Percentiles rank a stretch among this genome's conserved stretches.
These are phyloP conservation scores for Apiosordaria backusii DNA, from an alignment of 495 filamentous ascomycete species.

Conservation along the genomic window DNA sequence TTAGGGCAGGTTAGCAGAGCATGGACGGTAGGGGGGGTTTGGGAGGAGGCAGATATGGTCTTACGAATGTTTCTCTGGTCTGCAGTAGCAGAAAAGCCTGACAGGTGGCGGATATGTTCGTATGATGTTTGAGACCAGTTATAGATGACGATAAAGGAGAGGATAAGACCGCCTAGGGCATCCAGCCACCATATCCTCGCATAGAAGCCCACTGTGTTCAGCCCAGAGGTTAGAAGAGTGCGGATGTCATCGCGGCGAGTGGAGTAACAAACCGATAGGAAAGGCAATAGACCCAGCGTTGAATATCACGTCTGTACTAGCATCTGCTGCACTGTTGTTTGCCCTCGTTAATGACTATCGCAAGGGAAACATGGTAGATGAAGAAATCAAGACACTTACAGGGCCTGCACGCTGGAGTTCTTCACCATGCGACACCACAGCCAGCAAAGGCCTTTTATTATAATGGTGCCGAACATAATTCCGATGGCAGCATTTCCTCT, in stretches of 20 bases:
- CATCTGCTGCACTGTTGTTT: conserved; percentile 28
- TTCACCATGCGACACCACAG: conserved; percentile 86
- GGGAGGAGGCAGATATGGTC: conserved; percentile 6
- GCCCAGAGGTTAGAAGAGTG: too few species aligned
- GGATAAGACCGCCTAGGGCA: conserved; percentile 73
- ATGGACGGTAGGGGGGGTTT: not conserved
- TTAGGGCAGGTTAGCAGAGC: conserved; percentile 12
- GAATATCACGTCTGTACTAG: conserved; percentile 67
- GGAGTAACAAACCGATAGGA: conserved; percentile 57
- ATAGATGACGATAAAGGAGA: conserved; percentile 77
- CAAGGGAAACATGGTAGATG: not conserved
- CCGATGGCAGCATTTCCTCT: conserved; percentile 63
- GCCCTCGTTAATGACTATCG: not conserved
- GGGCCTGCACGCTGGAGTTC: conserved; percentile 82
- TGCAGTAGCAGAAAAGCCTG: conserved; percentile 73
- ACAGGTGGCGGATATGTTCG: conserved; percentile 78
- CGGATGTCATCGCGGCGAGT: not conserved
- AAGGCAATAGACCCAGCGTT: conserved; percentile 87
- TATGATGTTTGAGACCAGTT: conserved; percentile 76
- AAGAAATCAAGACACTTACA: conserved; percentile 47
- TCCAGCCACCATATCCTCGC: conserved; percentile 82
- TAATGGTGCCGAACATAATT: conserved; percentile 79
- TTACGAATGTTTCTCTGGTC: conserved; percentile 72
- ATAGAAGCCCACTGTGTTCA: conserved; percentile 64
- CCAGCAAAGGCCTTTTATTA: conserved; percentile 82